Conservation (phyloP, 192 early-diverging fungal species). For the Rhizophagus prolifer region DNA sequence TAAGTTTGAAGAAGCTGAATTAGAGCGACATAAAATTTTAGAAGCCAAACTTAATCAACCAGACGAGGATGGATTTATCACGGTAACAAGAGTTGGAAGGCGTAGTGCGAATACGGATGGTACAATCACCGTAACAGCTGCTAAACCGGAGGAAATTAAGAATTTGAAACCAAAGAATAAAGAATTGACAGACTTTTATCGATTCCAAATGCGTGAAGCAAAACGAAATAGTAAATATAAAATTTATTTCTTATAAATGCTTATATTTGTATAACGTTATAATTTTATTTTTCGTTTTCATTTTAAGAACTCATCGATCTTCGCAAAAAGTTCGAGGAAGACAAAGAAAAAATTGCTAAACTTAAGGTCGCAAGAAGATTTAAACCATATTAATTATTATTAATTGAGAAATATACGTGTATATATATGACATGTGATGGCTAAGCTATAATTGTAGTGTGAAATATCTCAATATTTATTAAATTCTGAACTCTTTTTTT, state of each 20-base stretch:
- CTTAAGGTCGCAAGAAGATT: constrained; percentile 75
- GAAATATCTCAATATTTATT: neutral
- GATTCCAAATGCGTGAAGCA: constrained; percentile 92
- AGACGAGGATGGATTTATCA: constrained; percentile 92
- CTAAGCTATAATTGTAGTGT: neutral
- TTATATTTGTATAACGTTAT: no score
- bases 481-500: neutral
- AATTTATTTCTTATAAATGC: neutral
- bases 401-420: neutral
- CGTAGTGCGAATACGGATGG: constrained; percentile 71
- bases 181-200: constrained; percentile 87
- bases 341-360: constrained; percentile 53
- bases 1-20: constrained; percentile 76
- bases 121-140: constrained; percentile 59
- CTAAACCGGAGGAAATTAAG: constrained; percentile 52
- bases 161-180: constrained; percentile 76
- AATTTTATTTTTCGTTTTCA: constrained; percentile 5
- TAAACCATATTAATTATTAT: constrained; percentile 73
- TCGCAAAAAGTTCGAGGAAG: constrained; percentile 90
- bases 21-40: constrained; percentile 64
- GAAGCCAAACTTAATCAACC: constrained; percentile 71
- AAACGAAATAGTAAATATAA: constrained; percentile 76
- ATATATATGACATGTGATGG: neutral
- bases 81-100: constrained; percentile 70
- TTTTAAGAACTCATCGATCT: constrained; percentile 79